A percentile compares a stretch with the other conserved stretches of the same genome.
These are phyloP conservation scores for Eutrema yunnanense DNA, from an alignment of 345 rosid genomes.

Conservation along the genomic window DNA sequence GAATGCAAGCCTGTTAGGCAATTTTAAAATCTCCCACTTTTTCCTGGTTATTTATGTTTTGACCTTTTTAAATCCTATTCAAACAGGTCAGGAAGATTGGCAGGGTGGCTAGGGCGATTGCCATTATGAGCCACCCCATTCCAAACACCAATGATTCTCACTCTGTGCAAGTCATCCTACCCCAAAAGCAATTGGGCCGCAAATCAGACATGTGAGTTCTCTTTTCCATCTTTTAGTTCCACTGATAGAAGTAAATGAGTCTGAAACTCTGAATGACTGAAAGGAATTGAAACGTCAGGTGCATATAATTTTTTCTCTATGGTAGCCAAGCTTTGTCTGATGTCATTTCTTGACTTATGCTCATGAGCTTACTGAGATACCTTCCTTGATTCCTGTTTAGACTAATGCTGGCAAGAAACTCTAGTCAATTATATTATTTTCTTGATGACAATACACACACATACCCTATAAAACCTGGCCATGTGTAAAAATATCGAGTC, in stretches of 20 bases:
- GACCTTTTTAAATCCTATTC: background rate
- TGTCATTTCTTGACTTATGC: background rate
- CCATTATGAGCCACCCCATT: constrained; percentile 38
- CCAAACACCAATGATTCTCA: constrained; percentile 38
- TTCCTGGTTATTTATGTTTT: background rate
- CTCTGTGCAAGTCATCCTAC: constrained; percentile 38
- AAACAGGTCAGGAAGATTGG: constrained; percentile 38
- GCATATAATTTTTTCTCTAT: background rate
- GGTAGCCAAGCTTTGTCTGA: background rate
- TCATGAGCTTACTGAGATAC: background rate
- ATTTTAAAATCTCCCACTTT: background rate
- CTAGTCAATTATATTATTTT: background rate
- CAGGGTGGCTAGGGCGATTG: constrained; percentile 35
- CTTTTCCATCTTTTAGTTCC: background rate
- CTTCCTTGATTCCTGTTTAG: background rate
- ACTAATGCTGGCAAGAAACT: background rate
- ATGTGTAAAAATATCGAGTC: background rate
- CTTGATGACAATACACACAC: background rate
- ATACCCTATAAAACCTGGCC: background rate
- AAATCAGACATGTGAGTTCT: constrained; percentile 48
- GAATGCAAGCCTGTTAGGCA: background rate
- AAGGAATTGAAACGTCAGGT: background rate
- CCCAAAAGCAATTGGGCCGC: constrained; percentile 37
- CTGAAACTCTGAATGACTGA: background rate
- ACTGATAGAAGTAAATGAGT: background rate